These are phyloP conservation scores for Penicillium sp. DNA, from an alignment of 2,329 filamentous ascomycete species.

Conservation along the genomic window DNA sequence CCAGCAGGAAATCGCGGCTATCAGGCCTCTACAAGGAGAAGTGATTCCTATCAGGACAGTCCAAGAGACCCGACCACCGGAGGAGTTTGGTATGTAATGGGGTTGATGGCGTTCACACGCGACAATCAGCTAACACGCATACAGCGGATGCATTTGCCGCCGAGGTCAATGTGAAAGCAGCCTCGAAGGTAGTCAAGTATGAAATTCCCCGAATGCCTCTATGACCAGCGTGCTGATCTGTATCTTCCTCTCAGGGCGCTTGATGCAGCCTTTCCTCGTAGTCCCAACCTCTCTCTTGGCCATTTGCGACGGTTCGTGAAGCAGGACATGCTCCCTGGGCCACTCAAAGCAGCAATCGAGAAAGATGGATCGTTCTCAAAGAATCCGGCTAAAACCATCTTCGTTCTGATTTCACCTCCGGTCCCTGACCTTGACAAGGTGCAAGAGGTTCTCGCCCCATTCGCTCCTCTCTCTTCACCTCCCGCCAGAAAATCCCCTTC, in stretches of 20 bases:
- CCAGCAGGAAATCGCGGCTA: slow-evolving; percentile 20
- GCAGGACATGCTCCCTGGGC: slow-evolving; percentile 33
- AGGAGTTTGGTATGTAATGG: slow-evolving; percentile 41
- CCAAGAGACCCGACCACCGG: slow-evolving; percentile 41
- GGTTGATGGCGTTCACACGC: not conserved
- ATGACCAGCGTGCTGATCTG: not conserved
- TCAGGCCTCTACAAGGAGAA: slow-evolving; percentile 34
- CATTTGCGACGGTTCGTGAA: slow-evolving; percentile 45
- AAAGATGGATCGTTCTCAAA: slow-evolving; percentile 8
- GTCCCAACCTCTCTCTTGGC: slow-evolving; percentile 31
- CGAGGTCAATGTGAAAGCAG: slow-evolving; percentile 45
- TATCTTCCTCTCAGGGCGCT: slow-evolving; percentile 31
- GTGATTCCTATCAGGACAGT: slow-evolving; percentile 44
- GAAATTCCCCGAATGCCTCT: slow-evolving; percentile 6
- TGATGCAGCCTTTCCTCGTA: slow-evolving; percentile 36
- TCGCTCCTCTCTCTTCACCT: slow-evolving; percentile 5
- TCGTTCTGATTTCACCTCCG: slow-evolving; percentile 43
- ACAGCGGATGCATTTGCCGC: slow-evolving; percentile 44
- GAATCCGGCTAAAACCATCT: slow-evolving; percentile 33
- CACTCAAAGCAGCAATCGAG: slow-evolving; percentile 25
- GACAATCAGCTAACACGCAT: slow-evolving; percentile 8
- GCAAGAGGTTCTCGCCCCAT: slow-evolving; percentile 37
- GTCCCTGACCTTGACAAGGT: slow-evolving; percentile 37
- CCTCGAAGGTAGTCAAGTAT: slow-evolving; percentile 46
- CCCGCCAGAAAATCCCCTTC: not conserved